Base-by-base conservation (phyloP, 306 rosid species). In the Luffa aegyptiaca region DNA sequence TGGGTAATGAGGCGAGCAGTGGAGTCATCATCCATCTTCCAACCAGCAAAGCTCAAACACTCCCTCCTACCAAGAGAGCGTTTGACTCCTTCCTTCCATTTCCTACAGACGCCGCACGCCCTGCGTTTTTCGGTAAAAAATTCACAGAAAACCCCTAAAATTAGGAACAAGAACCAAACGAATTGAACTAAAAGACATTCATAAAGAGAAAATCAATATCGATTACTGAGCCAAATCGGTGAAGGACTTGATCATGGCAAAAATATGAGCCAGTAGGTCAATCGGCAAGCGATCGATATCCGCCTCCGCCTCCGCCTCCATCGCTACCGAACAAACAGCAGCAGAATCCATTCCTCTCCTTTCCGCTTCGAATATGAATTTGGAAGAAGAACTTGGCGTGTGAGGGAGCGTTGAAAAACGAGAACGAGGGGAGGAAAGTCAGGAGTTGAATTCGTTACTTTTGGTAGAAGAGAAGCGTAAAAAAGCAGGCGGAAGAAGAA, bases 161-260 rank as follows among this genome's bases (percentile, higher is more conserved):
- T 51, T 13, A 65, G 46, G 39, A 21, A 8, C 35, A 61, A 45
- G 3, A 37, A 21, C 2, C 4, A 36, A 21, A 71, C 48, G 49
- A 63, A 44, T 49, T 17, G 37, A 59, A 72, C 11, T 6, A 3
- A 17, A 53, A 39, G 39, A 21, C 10, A 55, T 9, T 46, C 44
- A 10, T 2, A 42, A 10, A 33, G 10, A 16, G 16, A 63, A 1
- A 48, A 42, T 16, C 5, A 33, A 37, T 0, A 56, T 80, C 53
- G 64, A 86, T 79, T 92, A 94, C 98, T 88, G 97, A 10, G 97
- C 98, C 86, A 95, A 91, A 93, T 95, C 96, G 76, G 97, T 89
- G 87, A 89, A 95, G 78, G 98, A 96, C 62, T 82, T 63, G 79
- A 93, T 81, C 70, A 89, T 55, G 78, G 82, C 82, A 56, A 95